phyloP scores from a whole-genome alignment of 768 basidiomycete genomes.

The Lepiota brunneoincarnata region DNA sequence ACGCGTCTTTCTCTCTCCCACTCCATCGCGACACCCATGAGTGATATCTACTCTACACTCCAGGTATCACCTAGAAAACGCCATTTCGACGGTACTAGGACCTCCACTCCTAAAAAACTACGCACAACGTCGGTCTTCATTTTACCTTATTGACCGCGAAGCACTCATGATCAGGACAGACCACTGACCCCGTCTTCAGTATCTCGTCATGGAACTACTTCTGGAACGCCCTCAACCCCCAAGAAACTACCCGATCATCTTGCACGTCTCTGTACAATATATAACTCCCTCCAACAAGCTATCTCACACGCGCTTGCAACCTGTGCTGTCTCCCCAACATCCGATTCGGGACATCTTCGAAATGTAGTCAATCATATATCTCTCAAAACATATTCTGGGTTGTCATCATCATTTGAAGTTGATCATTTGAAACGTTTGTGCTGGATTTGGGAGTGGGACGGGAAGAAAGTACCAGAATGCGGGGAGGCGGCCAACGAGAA shows the following conservation, averaged over 20 bases:
- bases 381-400: conserved; percentile 62
- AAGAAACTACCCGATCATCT: conserved; percentile 53
- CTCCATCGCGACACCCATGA: conserved; percentile 47
- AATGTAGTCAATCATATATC: conserved; percentile 81
- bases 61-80: conserved; percentile 71
- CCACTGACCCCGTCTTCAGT: conserved; percentile 56
- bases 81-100: conserved; percentile 53
- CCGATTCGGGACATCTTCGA: conserved; percentile 72
- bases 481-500: conserved; percentile 22
- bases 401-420: conserved; percentile 60
- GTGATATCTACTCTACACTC: conserved; percentile 59
- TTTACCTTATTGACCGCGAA: conserved; percentile 4
- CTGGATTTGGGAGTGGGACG: conserved; percentile 91
- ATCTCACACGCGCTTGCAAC: conserved; percentile 84
- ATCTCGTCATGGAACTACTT: conserved; percentile 21
- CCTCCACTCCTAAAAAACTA: conserved; percentile 68
- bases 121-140: conserved; percentile 46
- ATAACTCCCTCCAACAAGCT: conserved; percentile 76
- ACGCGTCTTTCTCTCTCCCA: conserved; percentile 21
- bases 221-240: conserved; percentile 19
- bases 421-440: conserved; percentile 74
- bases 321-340: conserved; percentile 71
- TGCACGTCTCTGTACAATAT: conserved; percentile 57
- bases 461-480: conserved; percentile 33
- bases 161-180: conserved; percentile 25